A percentile compares a stretch with the other conserved stretches of the same genome.
Conservation (phyloP, 306 rosid species). For the Trifolium fragiferum region DNA sequence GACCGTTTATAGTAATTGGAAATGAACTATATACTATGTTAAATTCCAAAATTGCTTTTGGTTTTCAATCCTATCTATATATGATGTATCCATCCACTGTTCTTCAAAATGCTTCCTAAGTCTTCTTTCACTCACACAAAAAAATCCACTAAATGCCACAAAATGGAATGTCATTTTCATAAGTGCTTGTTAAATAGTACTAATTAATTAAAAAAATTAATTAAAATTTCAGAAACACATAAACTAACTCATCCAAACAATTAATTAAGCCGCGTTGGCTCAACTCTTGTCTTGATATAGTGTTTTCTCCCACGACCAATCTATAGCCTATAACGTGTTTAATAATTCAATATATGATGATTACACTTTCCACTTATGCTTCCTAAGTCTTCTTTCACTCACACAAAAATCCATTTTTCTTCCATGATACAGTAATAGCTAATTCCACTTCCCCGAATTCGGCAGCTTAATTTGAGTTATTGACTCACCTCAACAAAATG, state of each 20-base stretch:
- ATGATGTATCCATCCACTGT: too few relatives aligned
- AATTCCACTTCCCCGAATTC: conserved; percentile 39
- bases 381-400: too few relatives aligned
- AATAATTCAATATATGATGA: conserved; percentile 22
- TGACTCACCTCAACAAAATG: too few relatives aligned
- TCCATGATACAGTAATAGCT: conserved; percentile 6
- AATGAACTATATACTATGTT: too few relatives aligned
- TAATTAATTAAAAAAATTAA: background rate
- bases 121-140: too few relatives aligned
- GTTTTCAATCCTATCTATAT: background rate
- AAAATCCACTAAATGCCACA: too few relatives aligned
- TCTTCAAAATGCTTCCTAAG: too few relatives aligned
- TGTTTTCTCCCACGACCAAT: conserved; percentile 22
- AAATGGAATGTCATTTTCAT: too few relatives aligned
- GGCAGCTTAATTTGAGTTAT: conserved; percentile 2
- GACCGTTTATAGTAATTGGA: too few relatives aligned
- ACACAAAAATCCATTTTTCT: background rate
- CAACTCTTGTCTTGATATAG: background rate
- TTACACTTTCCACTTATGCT: conserved; percentile 33
- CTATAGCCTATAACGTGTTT: conserved; percentile 35
- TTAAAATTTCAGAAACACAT: conserved; percentile 28
- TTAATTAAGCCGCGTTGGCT: conserved; percentile 33
- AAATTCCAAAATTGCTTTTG: too few relatives aligned
- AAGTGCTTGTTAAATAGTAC: too few relatives aligned
- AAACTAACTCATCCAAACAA: background rate